Percentiles rank a stretch among this genome's conserved stretches.
Evolutionary conservation across 495 filamentous ascomycete genomes (phyloP).

Genomic region (Penicillium steckii): DNA sequence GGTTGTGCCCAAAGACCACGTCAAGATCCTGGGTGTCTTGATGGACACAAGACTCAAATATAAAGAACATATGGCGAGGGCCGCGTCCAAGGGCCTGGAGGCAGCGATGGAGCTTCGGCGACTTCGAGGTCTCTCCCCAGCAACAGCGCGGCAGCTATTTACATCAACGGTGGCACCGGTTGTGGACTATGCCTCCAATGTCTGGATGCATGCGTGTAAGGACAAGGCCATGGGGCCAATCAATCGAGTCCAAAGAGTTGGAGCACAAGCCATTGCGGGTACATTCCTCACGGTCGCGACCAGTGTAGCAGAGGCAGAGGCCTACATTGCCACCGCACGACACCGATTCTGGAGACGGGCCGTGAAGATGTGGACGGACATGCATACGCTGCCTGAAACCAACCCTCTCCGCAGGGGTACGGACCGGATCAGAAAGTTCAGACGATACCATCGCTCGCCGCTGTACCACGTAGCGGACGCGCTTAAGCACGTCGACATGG

Average conservation of each 20-base stretch:
- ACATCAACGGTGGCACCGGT: neutral
- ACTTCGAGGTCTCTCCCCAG: neutral
- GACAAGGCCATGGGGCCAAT: neutral
- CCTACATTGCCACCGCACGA: neutral
- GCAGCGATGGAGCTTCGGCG: neutral
- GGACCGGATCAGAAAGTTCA: neutral
- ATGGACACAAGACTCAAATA: neutral
- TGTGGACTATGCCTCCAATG: neutral
- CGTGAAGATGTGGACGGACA: neutral
- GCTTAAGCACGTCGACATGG: neutral
- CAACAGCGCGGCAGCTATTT: slow-evolving; percentile 5
- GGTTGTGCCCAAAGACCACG: neutral
- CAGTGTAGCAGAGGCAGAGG: neutral
- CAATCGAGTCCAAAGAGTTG: neutral
- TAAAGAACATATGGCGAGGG: slow-evolving; percentile 1
- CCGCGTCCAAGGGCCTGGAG: neutral
- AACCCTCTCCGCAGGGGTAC: neutral
- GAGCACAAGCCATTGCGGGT: neutral
- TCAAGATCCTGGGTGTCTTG: slow-evolving; percentile 5
- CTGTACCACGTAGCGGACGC: neutral
- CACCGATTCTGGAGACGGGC: neutral
- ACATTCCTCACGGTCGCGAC: neutral
- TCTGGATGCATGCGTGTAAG: neutral
- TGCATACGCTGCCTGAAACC: neutral
- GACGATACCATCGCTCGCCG: neutral